Conservation (phyloP, 2,329 filamentous ascomycete genomes). For the Exserohilum rostratum region DNA sequence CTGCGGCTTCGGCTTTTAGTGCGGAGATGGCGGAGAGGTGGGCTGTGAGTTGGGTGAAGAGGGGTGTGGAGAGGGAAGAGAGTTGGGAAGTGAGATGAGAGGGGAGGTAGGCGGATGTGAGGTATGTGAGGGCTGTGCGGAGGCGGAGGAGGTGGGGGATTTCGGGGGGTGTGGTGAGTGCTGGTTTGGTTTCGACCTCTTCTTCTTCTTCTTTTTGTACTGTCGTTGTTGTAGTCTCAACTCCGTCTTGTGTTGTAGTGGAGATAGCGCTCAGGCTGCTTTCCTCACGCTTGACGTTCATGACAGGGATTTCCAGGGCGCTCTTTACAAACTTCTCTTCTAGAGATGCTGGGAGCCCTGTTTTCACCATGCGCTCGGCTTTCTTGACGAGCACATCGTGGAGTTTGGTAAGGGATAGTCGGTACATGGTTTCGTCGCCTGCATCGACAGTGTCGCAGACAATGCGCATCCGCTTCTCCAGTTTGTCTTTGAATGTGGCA, state of each 20-base stretch:
- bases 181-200: conserved; percentile 27
- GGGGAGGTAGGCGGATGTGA: conserved; percentile 66
- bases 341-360: conserved; percentile 75
- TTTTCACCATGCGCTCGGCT: conserved; percentile 69
- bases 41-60: conserved; percentile 74
- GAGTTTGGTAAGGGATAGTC: conserved; percentile 76
- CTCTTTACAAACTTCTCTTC: conserved; percentile 84
- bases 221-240: conserved; percentile 6
- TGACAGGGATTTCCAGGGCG: conserved; percentile 75
- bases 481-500: conserved; percentile 47
- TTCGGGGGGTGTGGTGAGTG: conserved; percentile 45
- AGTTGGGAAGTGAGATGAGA: conserved; percentile 53
- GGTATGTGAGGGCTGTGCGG: conserved; percentile 68
- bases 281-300: conserved; percentile 68
- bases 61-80: conserved; percentile 50
- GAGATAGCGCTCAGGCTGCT: conserved; percentile 43
- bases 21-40: conserved; percentile 71
- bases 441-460: conserved; percentile 85
- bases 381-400: conserved; percentile 70
- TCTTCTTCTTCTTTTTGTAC: conserved; percentile 40
- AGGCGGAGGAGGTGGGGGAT: conserved; percentile 67
- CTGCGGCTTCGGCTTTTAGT: conserved; percentile 73
- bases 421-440: conserved; percentile 84
- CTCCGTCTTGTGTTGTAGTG: conserved; percentile 16
- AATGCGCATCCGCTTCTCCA: conserved; percentile 70